These are phyloP conservation scores for Colletotrichum caudatum DNA, from an alignment of 2,329 filamentous ascomycete species.

Conservation along the genomic window DNA sequence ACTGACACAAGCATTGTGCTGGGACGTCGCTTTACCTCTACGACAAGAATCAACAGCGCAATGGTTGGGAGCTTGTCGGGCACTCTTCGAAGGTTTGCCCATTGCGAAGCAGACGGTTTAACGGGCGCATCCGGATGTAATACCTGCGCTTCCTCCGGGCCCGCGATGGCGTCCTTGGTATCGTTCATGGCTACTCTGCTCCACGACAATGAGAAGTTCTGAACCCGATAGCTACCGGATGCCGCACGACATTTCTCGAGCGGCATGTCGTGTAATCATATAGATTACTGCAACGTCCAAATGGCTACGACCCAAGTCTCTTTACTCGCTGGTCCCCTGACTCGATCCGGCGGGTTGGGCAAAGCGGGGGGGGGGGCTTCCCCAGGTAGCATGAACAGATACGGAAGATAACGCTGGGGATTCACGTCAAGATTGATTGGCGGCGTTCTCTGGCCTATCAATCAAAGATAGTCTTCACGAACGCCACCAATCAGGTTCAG, in stretches of 20 bases:
- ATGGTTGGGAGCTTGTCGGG: constrained; percentile 47
- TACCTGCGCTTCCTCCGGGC: constrained; percentile 18
- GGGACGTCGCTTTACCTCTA: constrained; percentile 40
- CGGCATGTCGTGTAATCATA: constrained; percentile 23
- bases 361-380: constrained; percentile 24
- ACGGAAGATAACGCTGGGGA: constrained; percentile 43
- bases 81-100: constrained; percentile 44
- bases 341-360: constrained; percentile 17
- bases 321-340: constrained; percentile 9
- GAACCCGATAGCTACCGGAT: neutral
- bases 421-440: constrained; percentile 40
- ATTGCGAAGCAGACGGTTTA: constrained; percentile 15
- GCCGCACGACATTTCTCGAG: neutral
- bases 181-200: constrained; percentile 16
- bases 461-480: neutral
- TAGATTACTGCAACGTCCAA: neutral
- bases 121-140: constrained; percentile 1
- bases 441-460: constrained; percentile 40
- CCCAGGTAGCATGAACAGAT: constrained; percentile 20
- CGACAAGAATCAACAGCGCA: constrained; percentile 46
- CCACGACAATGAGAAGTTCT: neutral
- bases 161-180: constrained; percentile 31
- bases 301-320: neutral
- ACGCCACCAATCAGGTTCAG: constrained; percentile 31
- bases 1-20: no score